Evolutionary conservation across 148 eudicot species (phyloP), one percentile per base, ranked within the genome.

Genomic region (Vaccinium macrocarpon): DNA sequence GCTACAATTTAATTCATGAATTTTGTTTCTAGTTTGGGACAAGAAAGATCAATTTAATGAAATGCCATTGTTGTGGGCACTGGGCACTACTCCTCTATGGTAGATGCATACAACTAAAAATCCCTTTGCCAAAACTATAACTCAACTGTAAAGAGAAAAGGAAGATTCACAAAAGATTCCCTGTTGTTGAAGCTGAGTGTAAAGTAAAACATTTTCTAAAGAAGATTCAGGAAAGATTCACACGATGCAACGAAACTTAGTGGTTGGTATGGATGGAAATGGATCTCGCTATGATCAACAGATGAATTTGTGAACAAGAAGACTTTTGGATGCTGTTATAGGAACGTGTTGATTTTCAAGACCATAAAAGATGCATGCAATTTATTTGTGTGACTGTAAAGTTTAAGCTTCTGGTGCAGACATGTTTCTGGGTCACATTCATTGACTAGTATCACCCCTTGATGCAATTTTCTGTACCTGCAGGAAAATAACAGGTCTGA

Each of bases 401-500:
- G 10, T 25, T 76, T 68, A 27, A 66, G 83, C 13, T 32, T 32
- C 19, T 29, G 2, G 7, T 70, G 25, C 46, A 27, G 9, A 51
- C 15, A 61, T 25, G 57, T 59, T 55, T 53, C 50, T 55, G 71
- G 66, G 38, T 79, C 46, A 61, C 48, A 75, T 50, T 88, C 38
- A 42, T 56, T 62, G 14, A 83, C 53, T 76, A 55, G 27, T 79
- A 42, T 81, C 55, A 32, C 27, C 79, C 15, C 19, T 53, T 76
- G 64, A 50, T 50, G 82, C 55, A 27, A 82, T 82, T 84, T 85
- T 59, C 35, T 85, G 57, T 86, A 29, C 76, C 56, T 90, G 87
- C 96, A 97, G 99, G 98, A 97, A 88, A 97, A 97, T 82, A 95
- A 94, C 80, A 84, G 90, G 87, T 89, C 77, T 86, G 99, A 97